These are phyloP conservation scores for Entomortierella lignicola DNA, from an alignment of 192 early-diverging fungal genomes.

Conservation along the genomic window DNA sequence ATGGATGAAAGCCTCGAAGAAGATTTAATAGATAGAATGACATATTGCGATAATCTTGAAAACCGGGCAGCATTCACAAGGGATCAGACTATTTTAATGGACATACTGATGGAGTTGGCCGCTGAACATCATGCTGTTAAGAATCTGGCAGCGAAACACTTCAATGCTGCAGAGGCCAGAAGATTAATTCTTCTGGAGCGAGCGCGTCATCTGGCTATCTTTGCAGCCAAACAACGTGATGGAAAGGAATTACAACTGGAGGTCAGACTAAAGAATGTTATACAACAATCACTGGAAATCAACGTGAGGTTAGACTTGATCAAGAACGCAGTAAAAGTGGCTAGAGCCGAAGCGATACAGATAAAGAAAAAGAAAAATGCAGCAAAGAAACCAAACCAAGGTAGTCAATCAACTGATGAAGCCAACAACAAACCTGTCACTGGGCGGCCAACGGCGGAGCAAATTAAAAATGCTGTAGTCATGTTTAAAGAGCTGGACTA, in stretches of 20 bases:
- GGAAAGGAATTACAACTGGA: background rate
- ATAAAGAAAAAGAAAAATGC: background rate
- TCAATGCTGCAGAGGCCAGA: background rate
- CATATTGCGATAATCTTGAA: too few relatives aligned
- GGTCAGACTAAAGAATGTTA: background rate
- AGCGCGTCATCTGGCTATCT: background rate
- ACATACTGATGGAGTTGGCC: background rate
- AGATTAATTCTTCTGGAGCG: background rate
- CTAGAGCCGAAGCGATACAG: background rate
- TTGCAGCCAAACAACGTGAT: background rate
- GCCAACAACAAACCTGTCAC: background rate
- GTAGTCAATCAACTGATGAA: background rate
- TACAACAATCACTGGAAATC: background rate
- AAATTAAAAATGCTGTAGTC: background rate
- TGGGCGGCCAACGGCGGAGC: background rate
- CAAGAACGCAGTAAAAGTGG: background rate
- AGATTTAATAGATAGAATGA: too few relatives aligned
- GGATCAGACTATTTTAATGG: too few relatives aligned
- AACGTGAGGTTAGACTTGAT: background rate
- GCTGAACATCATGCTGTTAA: background rate
- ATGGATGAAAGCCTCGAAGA: too few relatives aligned
- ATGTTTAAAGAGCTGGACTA: slow-evolving; percentile 3
- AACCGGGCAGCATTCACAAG: too few relatives aligned
- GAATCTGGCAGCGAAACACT: background rate
- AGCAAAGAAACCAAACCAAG: background rate